phyloP scores from a whole-genome alignment of 768 basidiomycete species.

The Mycena haematopus region DNA sequence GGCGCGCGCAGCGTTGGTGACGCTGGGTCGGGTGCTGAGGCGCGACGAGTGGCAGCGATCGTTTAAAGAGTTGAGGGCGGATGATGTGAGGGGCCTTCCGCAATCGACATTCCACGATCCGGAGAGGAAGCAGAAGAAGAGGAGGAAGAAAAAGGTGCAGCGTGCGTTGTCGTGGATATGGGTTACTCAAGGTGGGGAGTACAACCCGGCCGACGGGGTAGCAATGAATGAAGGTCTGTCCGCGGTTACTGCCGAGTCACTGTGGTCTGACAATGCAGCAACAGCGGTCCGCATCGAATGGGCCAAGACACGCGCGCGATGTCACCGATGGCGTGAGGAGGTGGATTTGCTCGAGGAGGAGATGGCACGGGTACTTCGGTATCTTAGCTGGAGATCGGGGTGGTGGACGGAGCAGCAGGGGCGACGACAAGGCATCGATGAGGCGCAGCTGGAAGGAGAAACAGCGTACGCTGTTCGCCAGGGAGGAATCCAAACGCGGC shows the following conservation, averaged over 20 bases:
- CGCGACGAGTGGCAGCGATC: conserved; percentile 26
- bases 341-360: neutral
- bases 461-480: too few species aligned
- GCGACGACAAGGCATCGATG: neutral
- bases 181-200: too few species aligned
- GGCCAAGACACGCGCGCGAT: conserved; percentile 28
- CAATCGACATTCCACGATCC: neutral
- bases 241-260: too few species aligned
- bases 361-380: neutral
- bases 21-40: neutral
- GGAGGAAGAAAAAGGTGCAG: neutral
- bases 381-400: neutral
- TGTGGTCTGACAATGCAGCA: too few species aligned
- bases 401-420: conserved; percentile 11
- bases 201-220: too few species aligned
- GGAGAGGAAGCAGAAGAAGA: neutral
- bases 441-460: neutral
- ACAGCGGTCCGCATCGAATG: conserved; percentile 31
- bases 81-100: conserved; percentile 32
- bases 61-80: conserved; percentile 17
- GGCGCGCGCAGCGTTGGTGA: conserved; percentile 26
- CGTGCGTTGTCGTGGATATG: too few species aligned
- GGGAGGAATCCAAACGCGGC: too few species aligned
- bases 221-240: too few species aligned
- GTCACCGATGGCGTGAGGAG: neutral